These are phyloP conservation scores for Chlamydomonas reinhardtii DNA, from an alignment of 163 green algal species.

Conservation along the genomic window DNA sequence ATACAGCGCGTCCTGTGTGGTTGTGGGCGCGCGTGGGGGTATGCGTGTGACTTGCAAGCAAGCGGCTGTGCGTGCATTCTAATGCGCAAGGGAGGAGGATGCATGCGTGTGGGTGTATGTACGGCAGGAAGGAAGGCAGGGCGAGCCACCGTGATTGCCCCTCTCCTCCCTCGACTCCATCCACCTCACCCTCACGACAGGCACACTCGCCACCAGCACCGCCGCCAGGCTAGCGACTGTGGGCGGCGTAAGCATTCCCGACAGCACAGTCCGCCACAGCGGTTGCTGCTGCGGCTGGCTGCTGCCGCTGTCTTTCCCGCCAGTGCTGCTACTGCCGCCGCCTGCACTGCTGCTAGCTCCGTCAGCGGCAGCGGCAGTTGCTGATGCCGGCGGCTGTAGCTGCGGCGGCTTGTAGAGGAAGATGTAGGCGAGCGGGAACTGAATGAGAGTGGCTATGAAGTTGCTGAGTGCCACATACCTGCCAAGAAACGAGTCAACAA, in stretches of 20 bases:
- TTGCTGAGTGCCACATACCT: constrained; percentile 52
- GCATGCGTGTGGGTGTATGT: too few species aligned
- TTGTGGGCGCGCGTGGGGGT: neutral
- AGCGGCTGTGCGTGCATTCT: neutral
- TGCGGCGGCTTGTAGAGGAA: constrained; percentile 11
- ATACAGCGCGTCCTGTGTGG: constrained; percentile 51
- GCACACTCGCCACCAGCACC: constrained; percentile 41
- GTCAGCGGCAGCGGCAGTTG: neutral
- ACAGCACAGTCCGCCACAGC: constrained; percentile 4
- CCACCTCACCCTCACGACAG: neutral
- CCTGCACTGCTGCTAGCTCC: neutral
- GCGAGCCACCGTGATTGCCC: too few species aligned
- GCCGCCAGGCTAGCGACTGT: constrained; percentile 31
- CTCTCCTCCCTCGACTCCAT: too few species aligned
- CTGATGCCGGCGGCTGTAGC: neutral
- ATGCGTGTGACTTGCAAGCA: too few species aligned
- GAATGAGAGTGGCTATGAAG: constrained; percentile 43
- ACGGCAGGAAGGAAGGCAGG: too few species aligned
- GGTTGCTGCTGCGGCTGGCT: neutral
- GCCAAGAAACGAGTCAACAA: too few species aligned
- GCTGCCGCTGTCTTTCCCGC: constrained; percentile 10
- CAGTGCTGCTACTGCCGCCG: neutral
- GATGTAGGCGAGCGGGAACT: constrained; percentile 48
- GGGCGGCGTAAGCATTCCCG: constrained; percentile 16
- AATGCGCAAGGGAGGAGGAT: too few species aligned